Conservation (phyloP, 148 eudicot genomes). For the Chenopodium quinoa region DNA sequence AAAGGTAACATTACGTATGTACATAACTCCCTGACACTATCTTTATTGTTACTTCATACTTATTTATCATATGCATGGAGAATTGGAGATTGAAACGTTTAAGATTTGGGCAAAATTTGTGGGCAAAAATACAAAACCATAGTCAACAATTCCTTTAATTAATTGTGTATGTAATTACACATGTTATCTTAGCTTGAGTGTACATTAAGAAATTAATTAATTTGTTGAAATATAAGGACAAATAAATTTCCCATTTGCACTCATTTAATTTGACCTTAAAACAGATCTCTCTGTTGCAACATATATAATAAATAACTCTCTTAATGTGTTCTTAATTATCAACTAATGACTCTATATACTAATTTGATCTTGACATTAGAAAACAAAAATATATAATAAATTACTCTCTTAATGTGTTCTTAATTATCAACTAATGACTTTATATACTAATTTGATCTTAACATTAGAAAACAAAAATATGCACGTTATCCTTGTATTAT, state of each 20-base stretch:
- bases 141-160: constrained; percentile 6
- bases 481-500: too few species aligned
- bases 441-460: too few species aligned
- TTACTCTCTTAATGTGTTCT: background rate
- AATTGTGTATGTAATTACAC: background rate
- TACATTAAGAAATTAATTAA: background rate
- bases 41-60: constrained; percentile 20
- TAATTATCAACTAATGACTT: background rate
- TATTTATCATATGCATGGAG: constrained; percentile 7
- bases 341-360: background rate
- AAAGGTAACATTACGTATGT: background rate
- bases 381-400: too few species aligned
- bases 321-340: background rate
- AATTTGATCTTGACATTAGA: too few species aligned
- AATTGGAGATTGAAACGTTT: background rate
- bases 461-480: too few species aligned
- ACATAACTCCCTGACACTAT: constrained; percentile 10
- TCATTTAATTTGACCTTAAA: background rate
- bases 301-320: background rate
- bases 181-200: background rate
- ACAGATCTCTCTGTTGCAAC: background rate
- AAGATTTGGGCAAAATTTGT: background rate
- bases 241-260: background rate
- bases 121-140: constrained; percentile 13
- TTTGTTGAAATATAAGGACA: background rate